These are phyloP conservation scores for Quercus wislizeni DNA, from an alignment of 306 rosid species.

Conservation along the genomic window DNA sequence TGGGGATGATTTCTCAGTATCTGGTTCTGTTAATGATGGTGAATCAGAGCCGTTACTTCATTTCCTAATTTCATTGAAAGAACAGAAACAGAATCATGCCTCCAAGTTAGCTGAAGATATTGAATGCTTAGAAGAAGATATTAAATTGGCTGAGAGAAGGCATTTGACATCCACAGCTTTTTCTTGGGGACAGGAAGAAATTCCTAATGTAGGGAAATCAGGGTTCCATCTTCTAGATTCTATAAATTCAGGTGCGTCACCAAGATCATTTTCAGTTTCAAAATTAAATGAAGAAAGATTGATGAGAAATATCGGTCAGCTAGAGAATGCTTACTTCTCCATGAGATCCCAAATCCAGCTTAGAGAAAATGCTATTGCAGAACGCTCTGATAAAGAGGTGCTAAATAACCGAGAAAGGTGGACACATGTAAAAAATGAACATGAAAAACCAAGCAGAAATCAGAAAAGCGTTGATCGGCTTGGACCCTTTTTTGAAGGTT, in stretches of 20 bases:
- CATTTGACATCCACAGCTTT: conserved; percentile 35
- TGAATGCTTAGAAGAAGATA: conserved; percentile 74
- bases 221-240: conserved; percentile 24
- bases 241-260: conserved; percentile 36
- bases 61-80: conserved; percentile 56
- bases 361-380: conserved; percentile 46
- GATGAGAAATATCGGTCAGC: conserved; percentile 54
- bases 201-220: no score
- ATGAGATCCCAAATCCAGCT: conserved; percentile 72
- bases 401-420: conserved; percentile 56
- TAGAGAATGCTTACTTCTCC: conserved; percentile 82
- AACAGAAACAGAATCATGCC: conserved; percentile 66
- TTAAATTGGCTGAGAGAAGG: conserved; percentile 73
- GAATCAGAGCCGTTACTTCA: conserved; percentile 69
- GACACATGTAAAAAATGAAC: conserved; percentile 30
- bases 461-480: conserved; percentile 43
- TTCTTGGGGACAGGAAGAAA: no score
- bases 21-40: conserved; percentile 59
- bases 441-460: conserved; percentile 25
- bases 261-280: conserved; percentile 27
- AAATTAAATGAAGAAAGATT: conserved; percentile 47
- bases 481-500: conserved; percentile 82
- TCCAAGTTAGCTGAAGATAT: conserved; percentile 65
- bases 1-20: conserved; percentile 50
- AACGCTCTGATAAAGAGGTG: conserved; percentile 49